Evolutionary conservation across 345 rosid genomes (phyloP), one percentile per base, ranked within the genome.

Genomic region (Euphorbia lathyris): DNA sequence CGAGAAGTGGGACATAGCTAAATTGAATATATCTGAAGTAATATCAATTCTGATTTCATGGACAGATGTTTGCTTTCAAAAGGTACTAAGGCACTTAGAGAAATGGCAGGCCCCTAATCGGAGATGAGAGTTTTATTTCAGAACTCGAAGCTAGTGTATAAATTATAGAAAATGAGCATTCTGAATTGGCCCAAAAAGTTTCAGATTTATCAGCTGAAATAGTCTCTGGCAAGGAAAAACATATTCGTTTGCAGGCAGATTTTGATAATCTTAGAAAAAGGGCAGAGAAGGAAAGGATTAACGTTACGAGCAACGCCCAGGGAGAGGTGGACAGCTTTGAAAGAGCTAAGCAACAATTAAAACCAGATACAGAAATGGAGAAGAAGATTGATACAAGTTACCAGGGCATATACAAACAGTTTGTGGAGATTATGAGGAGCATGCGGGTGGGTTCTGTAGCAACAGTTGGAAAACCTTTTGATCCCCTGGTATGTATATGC

Each of bases 351-450:
- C 86, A 83, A 74, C 84, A 79, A 59, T n/a, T 87, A 69, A 86
- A 76, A 74, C 87, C 83, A 0, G 87, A 86, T 74, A 83, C 96
- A 0, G 95, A 88, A 0, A 87, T 34, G 78, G 96, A 94, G 79
- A 83, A 81, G 85, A 89, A 83, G 80, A 89, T 94, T 5, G 89
- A 91, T 80, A 77, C 81, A 27, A 91, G 97, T 79, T 94, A 91
- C 82, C 98, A 88, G 66, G 97, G 97, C 16, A 94, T 94, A 65
- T 91, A 94, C 76, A 94, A 86, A 74, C 98, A 91, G 34, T 88
- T 91, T 67, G 94, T 89, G 73, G 98, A 91, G 79, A 85, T 87
- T 17, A 77, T 94, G 90, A 86, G 92, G 77, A 88, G 87, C 70
- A 83, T 91, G 81, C 82, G 76, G 42, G 93, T 94, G 65, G 80